A percentile compares a stretch with the other conserved stretches of the same genome.
These are phyloP conservation scores for Venturia pyrina DNA, from an alignment of 2,329 filamentous ascomycete species.

Conservation along the genomic window DNA sequence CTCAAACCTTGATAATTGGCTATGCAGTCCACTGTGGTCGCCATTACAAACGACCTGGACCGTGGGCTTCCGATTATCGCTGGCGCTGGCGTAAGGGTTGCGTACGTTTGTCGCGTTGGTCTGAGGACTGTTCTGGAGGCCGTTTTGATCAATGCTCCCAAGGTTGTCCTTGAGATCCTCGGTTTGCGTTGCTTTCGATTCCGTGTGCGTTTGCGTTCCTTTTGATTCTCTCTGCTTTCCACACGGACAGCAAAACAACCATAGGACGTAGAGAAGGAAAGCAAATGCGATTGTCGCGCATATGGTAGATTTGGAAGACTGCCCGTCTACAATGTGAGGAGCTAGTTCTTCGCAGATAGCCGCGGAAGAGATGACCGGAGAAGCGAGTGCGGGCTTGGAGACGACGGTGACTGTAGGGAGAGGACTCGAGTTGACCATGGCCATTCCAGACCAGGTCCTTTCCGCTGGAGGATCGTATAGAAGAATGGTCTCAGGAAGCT, in stretches of 20 bases:
- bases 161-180: background rate
- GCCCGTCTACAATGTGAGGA: background rate
- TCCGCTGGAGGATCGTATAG: background rate
- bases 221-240: background rate
- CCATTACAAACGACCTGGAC: background rate
- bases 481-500: background rate
- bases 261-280: background rate
- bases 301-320: background rate
- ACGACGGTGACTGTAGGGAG: background rate
- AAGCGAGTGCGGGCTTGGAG: background rate
- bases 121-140: background rate
- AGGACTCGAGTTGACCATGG: background rate
- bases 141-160: background rate
- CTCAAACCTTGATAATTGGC: background rate
- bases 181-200: background rate
- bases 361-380: background rate
- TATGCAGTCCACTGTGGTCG: background rate
- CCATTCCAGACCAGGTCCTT: background rate
- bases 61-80: background rate
- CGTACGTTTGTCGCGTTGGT: background rate
- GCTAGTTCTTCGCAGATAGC: background rate
- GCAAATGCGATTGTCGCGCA: background rate
- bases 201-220: background rate
- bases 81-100: background rate
- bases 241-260: background rate